Evolutionary conservation across 1,284 basidiomycete species (phyloP), one percentile per base, ranked within the genome.

Genomic region (Malassezia furfur): DNA sequence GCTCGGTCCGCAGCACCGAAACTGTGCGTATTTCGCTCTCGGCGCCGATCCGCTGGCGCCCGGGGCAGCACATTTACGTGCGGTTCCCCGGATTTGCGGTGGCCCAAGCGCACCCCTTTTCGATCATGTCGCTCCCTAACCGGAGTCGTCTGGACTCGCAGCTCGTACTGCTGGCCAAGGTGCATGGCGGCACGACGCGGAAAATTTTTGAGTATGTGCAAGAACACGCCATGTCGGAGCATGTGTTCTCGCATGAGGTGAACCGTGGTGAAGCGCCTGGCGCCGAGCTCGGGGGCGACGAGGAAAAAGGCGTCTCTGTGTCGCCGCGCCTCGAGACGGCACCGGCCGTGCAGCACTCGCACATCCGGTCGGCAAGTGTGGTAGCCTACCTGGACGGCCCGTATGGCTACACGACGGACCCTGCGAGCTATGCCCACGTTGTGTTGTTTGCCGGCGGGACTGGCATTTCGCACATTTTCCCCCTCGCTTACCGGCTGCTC

Each of bases 391-490:
- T 48, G 5, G 47, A 48, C 35, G 47, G 47, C 2, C 47, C 47
- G 11, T 48, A 48, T 8, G 47, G 47, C 2, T 48, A 21, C 8
- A 21, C 36, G 5, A 36, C 47, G 5, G 35, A 25, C 11, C 22
- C 47, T 2, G 34, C 34, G 3, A 25, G 22, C 10, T 37, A 22
- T 9, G 47, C 36, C 11, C 34, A 36, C 3, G 35, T 38, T 2
- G n/a, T 28, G 2, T 11, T 48, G 7, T 48, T 37, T 31, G 47
- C 47, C 7, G 47, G 47, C 19, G 47, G 47, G 1, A 37, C 60
- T 8, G 69, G 69, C 14, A 64, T 68, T 46, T 61, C 68, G 0
- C 62, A 67, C 22, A 30, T 38, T 5, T n/a, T 48, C 12, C 50
- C 55, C 1, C 31, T 52, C 19, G 22, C 50, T 5, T n/a, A 14